Conservation (phyloP, 306 rosid species). For the Acacia crassicarpa region DNA sequence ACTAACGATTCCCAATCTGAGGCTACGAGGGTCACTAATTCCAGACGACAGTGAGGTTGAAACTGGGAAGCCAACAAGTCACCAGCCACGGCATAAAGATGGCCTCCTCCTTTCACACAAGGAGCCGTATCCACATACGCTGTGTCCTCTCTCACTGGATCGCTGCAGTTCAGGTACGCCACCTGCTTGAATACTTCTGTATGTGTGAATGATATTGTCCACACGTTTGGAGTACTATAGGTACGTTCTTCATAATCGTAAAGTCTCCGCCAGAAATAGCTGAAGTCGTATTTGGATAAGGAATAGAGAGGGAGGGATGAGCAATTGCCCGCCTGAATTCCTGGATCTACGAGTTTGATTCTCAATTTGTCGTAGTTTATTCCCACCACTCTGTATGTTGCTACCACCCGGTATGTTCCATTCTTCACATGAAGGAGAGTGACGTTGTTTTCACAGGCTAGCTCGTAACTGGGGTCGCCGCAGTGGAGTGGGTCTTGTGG, state of each 20-base stretch:
- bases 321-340: neutral
- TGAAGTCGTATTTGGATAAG: neutral
- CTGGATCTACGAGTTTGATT: constrained; percentile 24
- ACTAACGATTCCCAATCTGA: neutral
- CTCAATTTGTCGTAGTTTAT: constrained; percentile 38
- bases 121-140: neutral
- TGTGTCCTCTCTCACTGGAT: neutral
- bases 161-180: neutral
- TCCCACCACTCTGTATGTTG: constrained; percentile 24
- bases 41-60: neutral
- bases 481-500: neutral
- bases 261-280: rapidly evolving
- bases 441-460: constrained; percentile 30
- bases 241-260: no score
- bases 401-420: neutral
- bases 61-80: neutral
- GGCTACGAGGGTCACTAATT: neutral
- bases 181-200: no score
- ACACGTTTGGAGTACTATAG: neutral
- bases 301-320: constrained; percentile 25
- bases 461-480: neutral
- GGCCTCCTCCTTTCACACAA: neutral
- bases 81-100: neutral
- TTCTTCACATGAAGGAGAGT: no score
- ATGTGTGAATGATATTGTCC: no score